A percentile compares a stretch with the other conserved stretches of the same genome.
These are phyloP conservation scores for Eucalyptus globulus DNA, from an alignment of 345 rosid species.

Conservation along the genomic window DNA sequence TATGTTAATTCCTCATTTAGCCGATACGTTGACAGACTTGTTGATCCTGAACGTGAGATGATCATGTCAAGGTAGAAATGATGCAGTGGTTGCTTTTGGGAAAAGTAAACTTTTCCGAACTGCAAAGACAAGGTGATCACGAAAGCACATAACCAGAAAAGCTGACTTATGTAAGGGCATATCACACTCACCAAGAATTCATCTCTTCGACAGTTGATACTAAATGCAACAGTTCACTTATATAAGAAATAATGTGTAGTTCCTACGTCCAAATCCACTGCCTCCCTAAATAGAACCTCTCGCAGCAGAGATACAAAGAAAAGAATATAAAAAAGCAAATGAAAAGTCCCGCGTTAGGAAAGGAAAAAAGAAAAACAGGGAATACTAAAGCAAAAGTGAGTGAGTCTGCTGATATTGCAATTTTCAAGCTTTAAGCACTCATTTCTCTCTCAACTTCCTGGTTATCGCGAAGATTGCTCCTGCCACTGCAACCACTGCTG, in stretches of 20 bases:
- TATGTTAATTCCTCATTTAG: background rate
- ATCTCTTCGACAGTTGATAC: background rate
- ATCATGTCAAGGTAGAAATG: background rate
- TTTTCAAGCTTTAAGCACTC: background rate
- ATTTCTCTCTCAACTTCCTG: constrained; percentile 42
- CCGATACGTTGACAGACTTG: background rate
- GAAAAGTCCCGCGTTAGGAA: background rate
- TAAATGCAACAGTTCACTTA: background rate
- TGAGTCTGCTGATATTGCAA: background rate
- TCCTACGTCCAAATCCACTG: background rate
- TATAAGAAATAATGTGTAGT: background rate
- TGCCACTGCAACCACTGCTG: constrained; percentile 27
- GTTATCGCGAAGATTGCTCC: constrained; percentile 32
- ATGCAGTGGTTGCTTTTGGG: background rate
- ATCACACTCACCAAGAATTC: background rate
- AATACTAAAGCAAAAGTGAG: background rate
- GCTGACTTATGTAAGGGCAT: background rate
- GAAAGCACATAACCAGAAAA: background rate
- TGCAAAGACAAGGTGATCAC: background rate
- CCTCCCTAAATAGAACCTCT: background rate
- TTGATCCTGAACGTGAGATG: background rate
- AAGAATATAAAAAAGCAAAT: background rate
- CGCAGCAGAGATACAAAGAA: background rate
- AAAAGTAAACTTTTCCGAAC: background rate
- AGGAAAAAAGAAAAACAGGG: background rate